phyloP scores from a whole-genome alignment of 2,329 filamentous ascomycete genomes.

The Talaromyces sp. region DNA sequence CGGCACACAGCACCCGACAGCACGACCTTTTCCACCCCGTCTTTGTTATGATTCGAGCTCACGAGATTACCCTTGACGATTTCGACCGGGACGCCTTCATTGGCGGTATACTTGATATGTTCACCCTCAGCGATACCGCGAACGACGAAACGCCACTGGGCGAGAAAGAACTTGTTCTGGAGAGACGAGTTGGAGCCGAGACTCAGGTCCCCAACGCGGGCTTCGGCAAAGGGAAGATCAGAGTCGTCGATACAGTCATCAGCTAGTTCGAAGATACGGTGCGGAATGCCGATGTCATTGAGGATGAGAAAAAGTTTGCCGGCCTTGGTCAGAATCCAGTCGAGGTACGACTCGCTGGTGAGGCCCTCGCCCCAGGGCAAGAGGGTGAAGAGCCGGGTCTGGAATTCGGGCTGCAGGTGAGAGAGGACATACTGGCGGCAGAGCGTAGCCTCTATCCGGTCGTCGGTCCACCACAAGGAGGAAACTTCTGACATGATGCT shows the following conservation, averaged over 20 bases:
- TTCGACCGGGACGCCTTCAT: conserved; percentile 56
- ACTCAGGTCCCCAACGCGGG: conserved; percentile 49
- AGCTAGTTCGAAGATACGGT: conserved; percentile 56
- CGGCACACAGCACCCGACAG: conserved; percentile 31
- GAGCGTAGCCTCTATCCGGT: conserved; percentile 38
- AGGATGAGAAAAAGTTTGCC: conserved; percentile 55
- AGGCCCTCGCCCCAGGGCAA: conserved; percentile 39
- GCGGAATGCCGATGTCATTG: conserved; percentile 54
- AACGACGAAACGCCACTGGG: conserved; percentile 54
- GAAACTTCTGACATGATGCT: conserved; percentile 22
- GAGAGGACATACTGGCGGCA: conserved; percentile 35
- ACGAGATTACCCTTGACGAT: conserved; percentile 17
- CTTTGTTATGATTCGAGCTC: conserved; percentile 21
- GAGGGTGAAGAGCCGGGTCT: conserved; percentile 32
- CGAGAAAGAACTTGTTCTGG: conserved; percentile 54
- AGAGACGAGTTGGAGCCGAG: conserved; percentile 34
- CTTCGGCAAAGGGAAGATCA: conserved; percentile 52
- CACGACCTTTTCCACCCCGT: conserved; percentile 36
- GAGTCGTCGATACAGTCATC: conserved; percentile 58
- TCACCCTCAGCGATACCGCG: conserved; percentile 50
- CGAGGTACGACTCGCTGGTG: conserved; percentile 50
- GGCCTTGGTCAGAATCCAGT: conserved; percentile 57
- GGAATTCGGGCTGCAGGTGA: conserved; percentile 28
- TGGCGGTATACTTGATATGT: conserved; percentile 53
- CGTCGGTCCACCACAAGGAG: conserved; percentile 42